Evolutionary conservation across 2,329 filamentous ascomycete species (phyloP), one percentile per base, ranked within the genome.

Genomic region (Chaetoscypha palmicola): DNA sequence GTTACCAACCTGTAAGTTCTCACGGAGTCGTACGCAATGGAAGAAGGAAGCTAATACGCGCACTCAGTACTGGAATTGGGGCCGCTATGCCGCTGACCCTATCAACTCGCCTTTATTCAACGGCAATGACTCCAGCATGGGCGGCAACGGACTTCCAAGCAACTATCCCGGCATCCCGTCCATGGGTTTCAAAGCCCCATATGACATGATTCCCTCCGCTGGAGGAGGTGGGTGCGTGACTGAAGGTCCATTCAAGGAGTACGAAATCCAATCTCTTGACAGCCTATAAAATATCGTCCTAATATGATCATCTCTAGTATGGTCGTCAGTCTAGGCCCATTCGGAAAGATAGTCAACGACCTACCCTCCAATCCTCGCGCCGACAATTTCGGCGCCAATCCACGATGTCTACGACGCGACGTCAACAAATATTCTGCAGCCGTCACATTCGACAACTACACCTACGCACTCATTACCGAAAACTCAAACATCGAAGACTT

Each of bases 161-260:
- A 38, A 39, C 3, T 39, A 55, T 2, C 51, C 55, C 22, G 52
- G 64, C 50, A 54, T 62, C 38, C 71, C 69, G 0, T 3, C 62
- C 58, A 37, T 42, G 38, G 16, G 19, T 0, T 47, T 54, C 1
- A 48, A 51, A 20, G 28, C 40, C n/a, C 49, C 47, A 8, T 46
- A 41, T n/a, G 40, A 55, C 28, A 19, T 65, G 46, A 53, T 60
- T 43, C 70, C 68, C 0, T 68, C 68, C 1, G 41, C 48, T 8
- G 75, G 72, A 17, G 68, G 76, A n/a, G 74, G 75, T 22, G 76
- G 75, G 2, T 78, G 74, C 52, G 64, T 80, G 3, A 64, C 58
- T 8, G 65, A 61, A 1, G 70, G 70, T 1, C 69, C 70, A 2
- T 71, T 72, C 58, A 64, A 58, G 45, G 59, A 71, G 58, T 62